Conservation (phyloP, 331 rosid species). For the Pyrus hybrid region DNA sequence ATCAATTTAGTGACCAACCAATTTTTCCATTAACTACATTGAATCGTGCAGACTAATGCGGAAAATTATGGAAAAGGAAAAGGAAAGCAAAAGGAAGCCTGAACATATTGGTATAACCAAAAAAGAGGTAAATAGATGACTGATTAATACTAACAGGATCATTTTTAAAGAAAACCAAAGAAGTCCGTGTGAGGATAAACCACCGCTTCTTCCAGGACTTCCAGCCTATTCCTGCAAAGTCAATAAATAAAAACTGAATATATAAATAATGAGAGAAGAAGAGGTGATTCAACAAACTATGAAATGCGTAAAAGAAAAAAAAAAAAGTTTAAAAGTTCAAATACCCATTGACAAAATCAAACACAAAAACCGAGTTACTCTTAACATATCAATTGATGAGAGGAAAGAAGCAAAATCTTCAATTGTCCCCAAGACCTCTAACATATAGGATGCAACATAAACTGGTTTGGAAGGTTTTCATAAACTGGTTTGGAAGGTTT, state of each 20-base stretch:
- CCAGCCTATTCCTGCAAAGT: slow-evolving; percentile 91
- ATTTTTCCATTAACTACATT: background rate
- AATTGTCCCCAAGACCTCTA: background rate
- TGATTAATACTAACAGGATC: slow-evolving; percentile 79
- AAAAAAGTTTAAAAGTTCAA: background rate
- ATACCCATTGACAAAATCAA: background rate
- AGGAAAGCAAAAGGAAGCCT: background rate
- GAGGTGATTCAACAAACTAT: background rate
- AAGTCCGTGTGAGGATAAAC: slow-evolving; percentile 93
- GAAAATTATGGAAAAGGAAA: background rate
- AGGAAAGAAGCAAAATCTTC: background rate
- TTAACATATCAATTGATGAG: background rate
- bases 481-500: background rate
- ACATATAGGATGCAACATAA: background rate
- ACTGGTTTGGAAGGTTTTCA: background rate
- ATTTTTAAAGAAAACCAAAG: slow-evolving; percentile 89
- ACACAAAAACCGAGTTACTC: background rate
- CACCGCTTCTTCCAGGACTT: slow-evolving; percentile 99
- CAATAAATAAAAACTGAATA: slow-evolving; percentile 9
- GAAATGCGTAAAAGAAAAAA: background rate
- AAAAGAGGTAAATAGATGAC: slow-evolving; percentile 10
- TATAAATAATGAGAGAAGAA: background rate
- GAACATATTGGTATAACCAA: background rate
- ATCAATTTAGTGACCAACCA: background rate
- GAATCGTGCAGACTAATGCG: background rate